Evolutionary conservation across 1,284 basidiomycete species (phyloP), one percentile per base, ranked within the genome.

Genomic region (Meira miltonrushii): DNA sequence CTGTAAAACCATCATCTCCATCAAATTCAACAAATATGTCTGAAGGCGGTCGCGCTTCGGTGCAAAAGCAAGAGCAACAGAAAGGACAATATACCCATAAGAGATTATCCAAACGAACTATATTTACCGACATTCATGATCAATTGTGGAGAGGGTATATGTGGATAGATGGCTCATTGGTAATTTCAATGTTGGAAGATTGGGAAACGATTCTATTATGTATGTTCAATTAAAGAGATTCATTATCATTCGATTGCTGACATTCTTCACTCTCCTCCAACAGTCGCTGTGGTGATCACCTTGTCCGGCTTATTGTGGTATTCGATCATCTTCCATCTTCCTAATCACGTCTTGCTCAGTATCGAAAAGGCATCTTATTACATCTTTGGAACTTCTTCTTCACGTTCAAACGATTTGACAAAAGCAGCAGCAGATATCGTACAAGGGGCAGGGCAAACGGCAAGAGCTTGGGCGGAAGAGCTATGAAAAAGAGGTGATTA

Each of bases 201-300:
- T 50, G 47, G 47, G 47, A 50, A 15, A 50, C 13, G 47, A 21
- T 37, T 21, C 21, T 50, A n/a, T 17, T 50, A n/a, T 50, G 47
- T 50, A 37, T 3, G 47, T 50, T 15, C 6, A 28, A 9, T 10
- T 10, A 28, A 19, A 19, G 17, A 48, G 17, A 19, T 19, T 17
- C 9, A 10, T 19, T 19, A 48, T 10, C 17, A 28, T 13, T 10
- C 10, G 46, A 48, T 28, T 17, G 47, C 13, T 50, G 6, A 50
- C 21, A 21, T 10, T 50, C 21, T n/a, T 53, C 23, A 23, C 39
- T 13, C 23, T 48, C 21, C 46, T 23, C 23, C 12, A 33, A 5
- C 17, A 48, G 46, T 48, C 17, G 8, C 25, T 48, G 46, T 48
- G 12, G 17, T 48, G 7, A 21, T 48, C n/a, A 48, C 46, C 4